Evolutionary conservation across 305 asterid species (phyloP).

Genomic region (Solanum chacoense): DNA sequence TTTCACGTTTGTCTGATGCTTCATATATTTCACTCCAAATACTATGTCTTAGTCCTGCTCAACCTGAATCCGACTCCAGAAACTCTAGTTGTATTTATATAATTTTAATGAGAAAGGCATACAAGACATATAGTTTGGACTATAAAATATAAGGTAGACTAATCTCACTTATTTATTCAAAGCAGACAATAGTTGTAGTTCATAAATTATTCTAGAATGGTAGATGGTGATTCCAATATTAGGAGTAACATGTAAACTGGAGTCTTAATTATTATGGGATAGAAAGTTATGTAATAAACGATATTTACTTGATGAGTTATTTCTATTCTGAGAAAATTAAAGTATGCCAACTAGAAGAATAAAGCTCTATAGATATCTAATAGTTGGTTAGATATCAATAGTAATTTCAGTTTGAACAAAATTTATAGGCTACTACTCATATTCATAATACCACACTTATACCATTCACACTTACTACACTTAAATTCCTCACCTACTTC

Average conservation of each 20-base stretch:
- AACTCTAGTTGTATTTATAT: background rate
- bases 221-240: background rate
- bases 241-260: background rate
- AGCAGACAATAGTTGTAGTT: background rate
- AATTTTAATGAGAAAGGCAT: background rate
- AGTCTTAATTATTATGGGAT: background rate
- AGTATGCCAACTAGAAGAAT: background rate
- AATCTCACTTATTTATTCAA: background rate
- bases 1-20: background rate
- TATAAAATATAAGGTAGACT: background rate
- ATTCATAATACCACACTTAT: too few species aligned
- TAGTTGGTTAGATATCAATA: background rate
- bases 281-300: background rate
- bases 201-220: background rate
- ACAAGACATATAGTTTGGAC: background rate
- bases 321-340: background rate
- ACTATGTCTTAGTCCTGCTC: background rate
- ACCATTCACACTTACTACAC: too few species aligned
- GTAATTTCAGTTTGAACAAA: background rate
- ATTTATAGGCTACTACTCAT: background rate
- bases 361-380: background rate
- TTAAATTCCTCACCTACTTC: too few species aligned
- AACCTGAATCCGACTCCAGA: background rate
- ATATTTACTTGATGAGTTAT: background rate
- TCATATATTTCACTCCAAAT: background rate